phyloP scores from a whole-genome alignment of 1,284 basidiomycete species.

The Pascua guehoae region DNA sequence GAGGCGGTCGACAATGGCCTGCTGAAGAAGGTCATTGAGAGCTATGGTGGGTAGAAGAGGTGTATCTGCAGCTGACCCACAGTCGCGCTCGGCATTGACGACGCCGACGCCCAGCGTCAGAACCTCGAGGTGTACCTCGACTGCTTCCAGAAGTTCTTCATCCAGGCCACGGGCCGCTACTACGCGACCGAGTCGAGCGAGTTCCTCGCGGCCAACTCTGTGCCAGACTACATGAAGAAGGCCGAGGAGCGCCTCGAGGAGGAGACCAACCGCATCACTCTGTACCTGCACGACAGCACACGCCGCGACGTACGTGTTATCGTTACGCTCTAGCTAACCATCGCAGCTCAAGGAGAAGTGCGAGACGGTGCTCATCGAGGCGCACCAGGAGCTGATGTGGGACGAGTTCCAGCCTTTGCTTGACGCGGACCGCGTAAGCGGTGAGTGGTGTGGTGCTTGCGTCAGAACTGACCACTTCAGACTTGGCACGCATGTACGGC shows the following conservation, averaged over 20 bases:
- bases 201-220: conserved; percentile 84
- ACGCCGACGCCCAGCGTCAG: conserved; percentile 59
- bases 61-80: conserved; percentile 3
- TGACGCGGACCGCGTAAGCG: conserved; percentile 85
- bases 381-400: conserved; percentile 84
- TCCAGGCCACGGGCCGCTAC: conserved; percentile 82
- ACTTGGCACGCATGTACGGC: conserved; percentile 92
- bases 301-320: conserved; percentile 59
- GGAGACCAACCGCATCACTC: conserved; percentile 92
- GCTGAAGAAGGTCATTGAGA: conserved; percentile 94
- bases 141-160: conserved; percentile 85
- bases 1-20: conserved; percentile 89
- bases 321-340: conserved; percentile 4
- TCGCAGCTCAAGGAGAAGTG: conserved; percentile 74
- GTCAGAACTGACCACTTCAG: conserved; percentile 45
- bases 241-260: conserved; percentile 88
- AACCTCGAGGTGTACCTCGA: conserved; percentile 86
- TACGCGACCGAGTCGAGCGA: conserved; percentile 87
- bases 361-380: conserved; percentile 86
- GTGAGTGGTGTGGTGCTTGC: no score
- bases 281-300: conserved; percentile 86
- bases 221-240: conserved; percentile 96
- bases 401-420: conserved; percentile 91
- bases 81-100: conserved; percentile 93
- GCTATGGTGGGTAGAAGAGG: conserved; percentile 57